Evolutionary conservation across 768 basidiomycete genomes (phyloP).

Genomic region (Boletus rex-veris): DNA sequence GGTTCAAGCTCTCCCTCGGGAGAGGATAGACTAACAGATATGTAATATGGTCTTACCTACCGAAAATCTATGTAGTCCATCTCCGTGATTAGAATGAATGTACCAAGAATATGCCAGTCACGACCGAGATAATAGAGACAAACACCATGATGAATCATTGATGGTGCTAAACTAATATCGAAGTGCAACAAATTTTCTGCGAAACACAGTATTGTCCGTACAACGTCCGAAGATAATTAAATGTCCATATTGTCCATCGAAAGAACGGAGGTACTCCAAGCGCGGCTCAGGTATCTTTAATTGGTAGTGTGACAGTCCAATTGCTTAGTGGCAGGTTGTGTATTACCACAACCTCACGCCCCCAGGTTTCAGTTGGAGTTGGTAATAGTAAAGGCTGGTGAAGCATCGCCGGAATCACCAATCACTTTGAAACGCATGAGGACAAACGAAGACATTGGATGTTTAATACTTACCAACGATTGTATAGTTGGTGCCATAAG

Average conservation of each 20-base stretch:
- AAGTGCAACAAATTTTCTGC: background rate
- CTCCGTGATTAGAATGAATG: no score
- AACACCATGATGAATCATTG: background rate
- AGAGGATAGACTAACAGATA: conserved; percentile 34
- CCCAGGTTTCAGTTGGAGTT: background rate
- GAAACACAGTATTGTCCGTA: conserved; percentile 11
- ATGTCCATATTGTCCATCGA: background rate
- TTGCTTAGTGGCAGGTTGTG: background rate
- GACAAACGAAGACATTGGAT: background rate
- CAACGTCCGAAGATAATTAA: conserved; percentile 8
- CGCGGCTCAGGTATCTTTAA: background rate
- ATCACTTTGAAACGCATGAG: conserved; percentile 41
- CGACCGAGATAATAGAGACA: no score
- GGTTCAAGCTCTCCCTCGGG: conserved; percentile 29
- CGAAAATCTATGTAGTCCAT: no score
- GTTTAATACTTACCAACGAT: conserved; percentile 52
- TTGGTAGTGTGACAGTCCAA: background rate
- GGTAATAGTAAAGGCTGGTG: conserved; percentile 55
- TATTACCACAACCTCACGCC: background rate
- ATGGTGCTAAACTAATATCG: background rate
- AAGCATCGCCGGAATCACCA: conserved; percentile 65
- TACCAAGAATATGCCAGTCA: no score
- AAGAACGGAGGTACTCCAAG: conserved; percentile 6
- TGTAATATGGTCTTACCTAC: background rate
- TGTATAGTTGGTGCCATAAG: conserved; percentile 47